A percentile compares a stretch with the other conserved stretches of the same genome.
These are phyloP conservation scores for Alternaria rosae DNA, from an alignment of 2,329 filamentous ascomycete genomes.

Conservation along the genomic window DNA sequence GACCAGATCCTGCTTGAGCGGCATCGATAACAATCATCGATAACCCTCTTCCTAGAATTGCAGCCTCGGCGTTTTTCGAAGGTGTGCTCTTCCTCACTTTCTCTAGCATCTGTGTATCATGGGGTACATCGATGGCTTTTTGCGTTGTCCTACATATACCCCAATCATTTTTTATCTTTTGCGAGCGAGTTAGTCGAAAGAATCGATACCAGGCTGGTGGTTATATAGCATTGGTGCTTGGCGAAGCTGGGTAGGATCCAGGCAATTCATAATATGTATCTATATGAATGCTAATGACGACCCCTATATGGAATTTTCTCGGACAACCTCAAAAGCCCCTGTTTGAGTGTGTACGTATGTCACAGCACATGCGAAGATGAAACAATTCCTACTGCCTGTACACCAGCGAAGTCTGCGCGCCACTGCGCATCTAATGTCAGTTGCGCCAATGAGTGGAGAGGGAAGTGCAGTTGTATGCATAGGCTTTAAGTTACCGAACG, in stretches of 20 bases:
- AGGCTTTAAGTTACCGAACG: background rate
- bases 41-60: background rate
- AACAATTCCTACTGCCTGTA: background rate
- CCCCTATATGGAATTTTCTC: background rate
- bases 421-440: background rate
- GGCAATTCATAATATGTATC: background rate
- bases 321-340: background rate
- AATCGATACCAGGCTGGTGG: background rate
- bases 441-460: background rate
- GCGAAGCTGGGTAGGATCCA: background rate
- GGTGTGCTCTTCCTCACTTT: conserved; percentile 4
- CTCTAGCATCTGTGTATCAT: background rate
- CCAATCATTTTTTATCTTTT: background rate
- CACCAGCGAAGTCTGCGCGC: background rate
- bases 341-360: background rate
- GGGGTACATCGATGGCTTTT: background rate
- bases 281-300: background rate
- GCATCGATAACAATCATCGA: background rate
- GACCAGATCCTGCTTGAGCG: background rate
- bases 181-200: background rate
- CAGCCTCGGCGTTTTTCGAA: background rate
- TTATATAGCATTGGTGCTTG: background rate
- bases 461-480: background rate
- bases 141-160: conserved; percentile 2
- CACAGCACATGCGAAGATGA: background rate